phyloP scores from a whole-genome alignment of 176 grass and related monocot genomes.

The Eleusine indica region DNA sequence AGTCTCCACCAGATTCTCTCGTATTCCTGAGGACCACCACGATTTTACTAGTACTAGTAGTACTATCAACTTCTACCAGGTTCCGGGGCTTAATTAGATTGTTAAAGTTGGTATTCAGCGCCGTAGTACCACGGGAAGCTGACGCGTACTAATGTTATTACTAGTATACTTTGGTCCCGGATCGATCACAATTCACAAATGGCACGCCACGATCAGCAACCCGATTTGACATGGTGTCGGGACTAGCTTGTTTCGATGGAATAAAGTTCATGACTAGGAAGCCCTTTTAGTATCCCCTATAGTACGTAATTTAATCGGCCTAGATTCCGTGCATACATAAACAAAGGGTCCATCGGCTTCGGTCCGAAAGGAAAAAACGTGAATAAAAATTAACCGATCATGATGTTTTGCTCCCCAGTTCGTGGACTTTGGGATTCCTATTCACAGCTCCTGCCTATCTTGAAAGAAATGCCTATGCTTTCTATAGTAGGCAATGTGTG shows the following conservation, averaged over 20 bases:
- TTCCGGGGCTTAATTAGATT: neutral
- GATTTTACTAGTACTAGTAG: no score
- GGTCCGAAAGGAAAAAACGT: neutral
- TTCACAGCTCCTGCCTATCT: neutral
- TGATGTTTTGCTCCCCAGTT: neutral
- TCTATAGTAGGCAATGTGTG: neutral
- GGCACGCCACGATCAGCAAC: neutral
- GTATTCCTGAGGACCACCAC: neutral
- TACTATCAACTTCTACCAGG: neutral
- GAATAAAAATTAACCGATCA: neutral
- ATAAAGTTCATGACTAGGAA: neutral
- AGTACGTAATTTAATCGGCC: conserved; percentile 18
- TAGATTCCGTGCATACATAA: conserved; percentile 35
- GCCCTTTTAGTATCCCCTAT: neutral
- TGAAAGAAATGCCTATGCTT: neutral
- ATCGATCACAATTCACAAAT: neutral
- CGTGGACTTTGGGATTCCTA: neutral
- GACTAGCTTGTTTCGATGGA: neutral
- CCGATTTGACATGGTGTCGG: neutral
- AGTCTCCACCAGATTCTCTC: neutral
- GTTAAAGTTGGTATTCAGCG: neutral
- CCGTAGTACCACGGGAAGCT: neutral
- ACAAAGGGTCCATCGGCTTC: neutral
- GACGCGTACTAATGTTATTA: neutral
- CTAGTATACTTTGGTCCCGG: neutral